These are phyloP conservation scores for Mycena belliarum DNA, from an alignment of 768 basidiomycete species.

Conservation along the genomic window DNA sequence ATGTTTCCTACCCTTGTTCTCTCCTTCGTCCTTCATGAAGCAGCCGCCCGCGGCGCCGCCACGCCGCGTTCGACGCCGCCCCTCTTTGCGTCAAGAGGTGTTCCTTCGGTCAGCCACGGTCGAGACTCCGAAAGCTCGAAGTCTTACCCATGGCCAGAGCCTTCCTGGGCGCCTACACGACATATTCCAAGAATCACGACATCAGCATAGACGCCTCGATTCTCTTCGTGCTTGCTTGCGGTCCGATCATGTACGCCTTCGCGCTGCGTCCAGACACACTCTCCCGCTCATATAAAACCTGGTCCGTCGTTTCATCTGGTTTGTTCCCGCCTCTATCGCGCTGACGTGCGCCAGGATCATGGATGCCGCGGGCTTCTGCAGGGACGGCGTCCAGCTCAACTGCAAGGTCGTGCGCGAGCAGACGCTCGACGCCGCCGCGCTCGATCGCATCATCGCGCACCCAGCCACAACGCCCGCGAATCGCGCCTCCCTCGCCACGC, in stretches of 20 bases:
- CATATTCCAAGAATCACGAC: conserved; percentile 38
- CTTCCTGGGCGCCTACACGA: conserved; percentile 69
- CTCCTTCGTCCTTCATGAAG: too few species aligned
- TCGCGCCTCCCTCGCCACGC: conserved; percentile 42
- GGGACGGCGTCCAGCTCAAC: conserved; percentile 64
- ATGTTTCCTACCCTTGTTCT: too few species aligned
- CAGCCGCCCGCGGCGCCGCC: too few species aligned
- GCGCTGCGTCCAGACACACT: conserved; percentile 35
- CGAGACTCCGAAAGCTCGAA: neutral
- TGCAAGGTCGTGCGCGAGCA: conserved; percentile 58
- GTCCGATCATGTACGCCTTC: conserved; percentile 19
- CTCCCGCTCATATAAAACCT: conserved; percentile 61
- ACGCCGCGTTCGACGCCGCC: too few species aligned
- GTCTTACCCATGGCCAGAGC: conserved; percentile 45
- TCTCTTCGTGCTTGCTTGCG: conserved; percentile 15
- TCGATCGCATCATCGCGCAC: conserved; percentile 55
- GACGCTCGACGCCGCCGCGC: conserved; percentile 50
- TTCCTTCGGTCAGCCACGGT: neutral
- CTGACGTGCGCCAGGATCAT: conserved; percentile 51
- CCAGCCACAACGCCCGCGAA: conserved; percentile 57
- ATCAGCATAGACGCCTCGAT: conserved; percentile 9
- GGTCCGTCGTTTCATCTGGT: neutral
- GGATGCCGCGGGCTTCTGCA: conserved; percentile 64
- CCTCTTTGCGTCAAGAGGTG: neutral
- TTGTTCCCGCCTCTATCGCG: neutral